Conservation (phyloP, 805 yeast genomes). For the Starmerella bombi region DNA sequence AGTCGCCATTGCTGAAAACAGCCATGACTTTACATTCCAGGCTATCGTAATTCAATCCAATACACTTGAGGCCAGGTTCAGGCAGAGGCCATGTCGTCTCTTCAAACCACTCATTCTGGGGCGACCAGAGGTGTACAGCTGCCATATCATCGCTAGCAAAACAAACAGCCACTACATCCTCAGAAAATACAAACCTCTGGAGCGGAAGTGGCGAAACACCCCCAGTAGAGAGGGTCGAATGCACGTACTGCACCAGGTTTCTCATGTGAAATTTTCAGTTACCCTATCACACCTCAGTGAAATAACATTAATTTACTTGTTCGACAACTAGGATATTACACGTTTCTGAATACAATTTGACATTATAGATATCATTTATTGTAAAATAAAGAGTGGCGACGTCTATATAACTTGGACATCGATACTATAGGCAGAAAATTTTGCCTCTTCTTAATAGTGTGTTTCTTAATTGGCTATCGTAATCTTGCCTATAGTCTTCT, state of each 20-base stretch:
- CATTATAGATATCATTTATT: too few relatives aligned
- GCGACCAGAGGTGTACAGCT: slow-evolving; percentile 14
- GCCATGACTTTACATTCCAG: slow-evolving; percentile 44
- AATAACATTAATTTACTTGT: too few relatives aligned
- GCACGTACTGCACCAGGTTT: slow-evolving; percentile 15
- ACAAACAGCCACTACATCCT: slow-evolving; percentile 9
- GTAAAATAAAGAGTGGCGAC: too few relatives aligned
- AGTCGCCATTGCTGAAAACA: slow-evolving; percentile 64
- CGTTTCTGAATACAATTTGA: too few relatives aligned
- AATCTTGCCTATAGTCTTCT: too few relatives aligned
- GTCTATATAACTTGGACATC: too few relatives aligned
- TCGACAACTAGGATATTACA: too few relatives aligned
- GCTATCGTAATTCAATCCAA: slow-evolving; percentile 9
- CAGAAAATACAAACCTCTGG: slow-evolving; percentile 5
- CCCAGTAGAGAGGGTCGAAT: slow-evolving; percentile 7
- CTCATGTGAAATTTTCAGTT: slow-evolving; percentile 7
- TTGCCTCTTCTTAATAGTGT: too few relatives aligned
- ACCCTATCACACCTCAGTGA: neutral
- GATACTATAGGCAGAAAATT: too few relatives aligned
- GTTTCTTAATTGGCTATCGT: too few relatives aligned
- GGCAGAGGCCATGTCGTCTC: slow-evolving; percentile 10
- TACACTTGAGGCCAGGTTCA: neutral
- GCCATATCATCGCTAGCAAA: slow-evolving; percentile 5
- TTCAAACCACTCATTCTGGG: slow-evolving; percentile 5
- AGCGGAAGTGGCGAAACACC: slow-evolving; percentile 11